phyloP scores from a whole-genome alignment of 1,139 yeast species.

The Taiozyma sp. region DNA sequence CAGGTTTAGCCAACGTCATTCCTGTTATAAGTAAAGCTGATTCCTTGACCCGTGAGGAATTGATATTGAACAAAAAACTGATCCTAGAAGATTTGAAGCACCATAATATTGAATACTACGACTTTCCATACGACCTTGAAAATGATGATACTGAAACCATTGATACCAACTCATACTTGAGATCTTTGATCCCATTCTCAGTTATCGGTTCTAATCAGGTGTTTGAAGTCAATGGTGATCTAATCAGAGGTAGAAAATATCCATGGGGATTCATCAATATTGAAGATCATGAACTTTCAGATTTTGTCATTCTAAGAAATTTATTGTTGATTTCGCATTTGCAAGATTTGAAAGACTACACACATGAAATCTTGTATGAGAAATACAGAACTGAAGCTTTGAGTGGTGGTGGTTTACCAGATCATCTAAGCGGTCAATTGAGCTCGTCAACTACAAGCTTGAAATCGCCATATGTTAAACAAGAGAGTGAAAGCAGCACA shows the following conservation, averaged over 20 bases:
- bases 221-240: slow-evolving; percentile 55
- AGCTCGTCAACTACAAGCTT: slow-evolving; percentile 13
- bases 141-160: slow-evolving; percentile 70
- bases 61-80: slow-evolving; percentile 58
- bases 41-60: slow-evolving; percentile 73
- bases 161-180: slow-evolving; percentile 74
- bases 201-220: slow-evolving; percentile 71
- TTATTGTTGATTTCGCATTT: slow-evolving; percentile 89
- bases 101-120: slow-evolving; percentile 78
- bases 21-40: slow-evolving; percentile 90
- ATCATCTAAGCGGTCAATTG: slow-evolving; percentile 17
- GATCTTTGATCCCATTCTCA: slow-evolving; percentile 82
- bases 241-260: slow-evolving; percentile 76
- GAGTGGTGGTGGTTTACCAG: slow-evolving; percentile 40
- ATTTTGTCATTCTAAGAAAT: slow-evolving; percentile 77
- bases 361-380: slow-evolving; percentile 90
- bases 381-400: slow-evolving; percentile 89
- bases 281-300: slow-evolving; percentile 79
- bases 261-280: slow-evolving; percentile 96
- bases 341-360: slow-evolving; percentile 88
- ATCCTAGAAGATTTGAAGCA: slow-evolving; percentile 70
- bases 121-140: slow-evolving; percentile 65
- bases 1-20: slow-evolving; percentile 78
- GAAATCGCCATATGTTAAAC: slow-evolving; percentile 21
- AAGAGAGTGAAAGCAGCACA: slow-evolving; percentile 22